A percentile compares a stretch with the other conserved stretches of the same genome.
Conservation (phyloP, 208 protist species). For the Trypanosoma melophagium region DNA sequence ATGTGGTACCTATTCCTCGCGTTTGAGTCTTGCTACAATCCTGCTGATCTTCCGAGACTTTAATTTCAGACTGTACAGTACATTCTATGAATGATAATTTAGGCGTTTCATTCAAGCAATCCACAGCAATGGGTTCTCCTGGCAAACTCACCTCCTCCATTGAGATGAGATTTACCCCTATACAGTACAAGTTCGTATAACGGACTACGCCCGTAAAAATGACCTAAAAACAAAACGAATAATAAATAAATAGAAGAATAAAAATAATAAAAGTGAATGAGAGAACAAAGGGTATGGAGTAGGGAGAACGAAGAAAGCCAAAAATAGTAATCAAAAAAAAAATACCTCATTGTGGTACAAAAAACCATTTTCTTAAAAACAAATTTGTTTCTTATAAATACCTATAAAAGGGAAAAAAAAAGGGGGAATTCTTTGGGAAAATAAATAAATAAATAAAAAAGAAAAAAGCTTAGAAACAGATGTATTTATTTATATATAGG, state of each 20-base stretch:
- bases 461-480: slow-evolving; percentile 1
- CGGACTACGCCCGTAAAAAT: background rate
- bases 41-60: too few species aligned
- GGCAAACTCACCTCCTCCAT: too few species aligned
- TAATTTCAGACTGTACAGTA: too few species aligned
- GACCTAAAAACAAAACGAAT: background rate
- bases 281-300: slow-evolving; percentile 3
- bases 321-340: slow-evolving; percentile 19
- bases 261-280: background rate
- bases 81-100: too few species aligned
- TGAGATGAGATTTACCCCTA: too few species aligned
- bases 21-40: too few species aligned
- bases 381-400: background rate
- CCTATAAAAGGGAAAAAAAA: slow-evolving; percentile 11
- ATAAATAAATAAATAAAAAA: slow-evolving; percentile 8
- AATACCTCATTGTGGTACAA: too few species aligned
- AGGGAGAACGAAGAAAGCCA: background rate
- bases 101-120: too few species aligned
- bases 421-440: background rate
- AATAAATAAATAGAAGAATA: slow-evolving; percentile 2
- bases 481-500: slow-evolving; percentile 1
- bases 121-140: too few species aligned
- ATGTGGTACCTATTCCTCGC: background rate
- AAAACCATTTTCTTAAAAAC: background rate
- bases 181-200: too few species aligned